phyloP scores from a whole-genome alignment of 179 eudicot genomes.

The Drosera spatulata region DNA sequence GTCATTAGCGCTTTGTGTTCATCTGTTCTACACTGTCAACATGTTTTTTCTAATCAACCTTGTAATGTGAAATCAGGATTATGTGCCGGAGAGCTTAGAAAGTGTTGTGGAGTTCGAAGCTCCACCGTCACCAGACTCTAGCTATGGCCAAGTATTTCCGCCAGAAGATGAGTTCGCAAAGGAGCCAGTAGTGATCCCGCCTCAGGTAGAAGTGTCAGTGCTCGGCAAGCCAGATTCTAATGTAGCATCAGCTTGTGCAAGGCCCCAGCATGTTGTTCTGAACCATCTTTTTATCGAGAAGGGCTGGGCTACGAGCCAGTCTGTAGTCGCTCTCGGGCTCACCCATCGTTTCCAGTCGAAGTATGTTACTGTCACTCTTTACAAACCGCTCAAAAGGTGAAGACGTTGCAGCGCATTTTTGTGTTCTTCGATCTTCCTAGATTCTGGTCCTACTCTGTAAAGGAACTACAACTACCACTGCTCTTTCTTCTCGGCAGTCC shows the following conservation, averaged over 20 bases:
- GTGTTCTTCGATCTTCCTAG: neutral
- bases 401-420: neutral
- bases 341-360: conserved; percentile 67
- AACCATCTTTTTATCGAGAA: conserved; percentile 77
- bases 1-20: neutral
- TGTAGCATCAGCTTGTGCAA: conserved; percentile 25
- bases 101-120: conserved; percentile 71
- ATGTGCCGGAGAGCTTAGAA: conserved; percentile 66
- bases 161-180: conserved; percentile 75
- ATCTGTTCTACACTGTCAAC: no score
- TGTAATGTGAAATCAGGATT: conserved; percentile 32
- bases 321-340: conserved; percentile 77
- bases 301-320: conserved; percentile 46
- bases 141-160: conserved; percentile 45
- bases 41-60: neutral
- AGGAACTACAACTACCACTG: no score
- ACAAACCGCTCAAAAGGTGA: conserved; percentile 66
- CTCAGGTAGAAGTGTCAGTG: conserved; percentile 60
- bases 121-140: conserved; percentile 72
- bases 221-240: conserved; percentile 31
- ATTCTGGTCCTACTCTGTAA: no score
- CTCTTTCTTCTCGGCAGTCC: no score
- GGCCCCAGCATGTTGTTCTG: conserved; percentile 81
- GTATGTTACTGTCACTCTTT: conserved; percentile 16
- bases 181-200: conserved; percentile 64